Percentiles rank a stretch among this genome's conserved stretches.
phyloP scores from a whole-genome alignment of 176 grass and related monocot genomes.

The Neostapfia colusana region DNA sequence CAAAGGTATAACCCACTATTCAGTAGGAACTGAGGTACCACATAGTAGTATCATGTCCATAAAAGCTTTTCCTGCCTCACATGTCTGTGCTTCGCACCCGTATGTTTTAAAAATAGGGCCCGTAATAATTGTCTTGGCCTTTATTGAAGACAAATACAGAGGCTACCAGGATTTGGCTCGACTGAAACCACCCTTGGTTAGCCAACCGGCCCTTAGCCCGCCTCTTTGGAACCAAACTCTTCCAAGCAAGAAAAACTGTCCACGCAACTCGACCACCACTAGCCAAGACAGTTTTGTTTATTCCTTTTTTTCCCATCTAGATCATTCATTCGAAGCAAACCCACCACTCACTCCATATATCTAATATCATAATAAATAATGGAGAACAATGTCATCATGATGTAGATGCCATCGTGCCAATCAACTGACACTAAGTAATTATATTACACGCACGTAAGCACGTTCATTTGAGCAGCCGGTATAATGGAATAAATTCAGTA shows the following conservation, averaged over 20 bases:
- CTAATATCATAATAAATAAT: not conserved
- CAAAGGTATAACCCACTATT: not conserved
- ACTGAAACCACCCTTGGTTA: no score
- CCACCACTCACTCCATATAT: not conserved
- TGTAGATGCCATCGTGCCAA: constrained; percentile 16
- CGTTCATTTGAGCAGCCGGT: not conserved
- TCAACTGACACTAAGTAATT: not conserved
- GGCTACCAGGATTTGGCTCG: no score
- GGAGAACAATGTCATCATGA: not conserved
- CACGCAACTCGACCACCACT: not conserved
- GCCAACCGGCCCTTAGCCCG: no score
- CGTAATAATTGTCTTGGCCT: no score
- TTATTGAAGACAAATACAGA: no score
- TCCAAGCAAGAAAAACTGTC: not conserved
- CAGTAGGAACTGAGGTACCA: not conserved
- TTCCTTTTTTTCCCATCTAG: not conserved
- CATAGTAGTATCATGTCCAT: not conserved
- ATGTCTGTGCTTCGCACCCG: not conserved
- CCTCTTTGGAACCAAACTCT: not conserved
- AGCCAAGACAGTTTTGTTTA: not conserved
- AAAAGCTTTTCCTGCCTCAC: not conserved
- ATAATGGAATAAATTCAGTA: not conserved
- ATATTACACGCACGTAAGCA: not conserved
- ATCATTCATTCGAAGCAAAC: not conserved
- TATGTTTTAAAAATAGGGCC: no score